Conservation (phyloP, 2,329 filamentous ascomycete genomes). For the Phyllosticta ampelicida region DNA sequence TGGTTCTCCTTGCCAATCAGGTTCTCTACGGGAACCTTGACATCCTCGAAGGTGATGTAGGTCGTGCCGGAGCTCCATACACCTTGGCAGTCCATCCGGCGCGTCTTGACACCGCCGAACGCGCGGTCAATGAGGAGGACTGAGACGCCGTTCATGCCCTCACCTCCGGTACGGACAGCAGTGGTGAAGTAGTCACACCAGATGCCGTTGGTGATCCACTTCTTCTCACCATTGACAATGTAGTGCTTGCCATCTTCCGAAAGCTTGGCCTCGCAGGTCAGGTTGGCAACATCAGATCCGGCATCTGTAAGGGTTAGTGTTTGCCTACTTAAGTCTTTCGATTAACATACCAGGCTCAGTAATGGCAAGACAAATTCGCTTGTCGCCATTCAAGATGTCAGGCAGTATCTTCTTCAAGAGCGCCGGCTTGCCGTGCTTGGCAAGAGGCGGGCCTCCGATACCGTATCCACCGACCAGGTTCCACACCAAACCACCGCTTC, state of each 20-base stretch:
- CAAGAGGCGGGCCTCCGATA: constrained; percentile 81
- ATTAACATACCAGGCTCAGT: constrained; percentile 55
- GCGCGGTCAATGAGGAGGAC: constrained; percentile 85
- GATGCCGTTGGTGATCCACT: constrained; percentile 98
- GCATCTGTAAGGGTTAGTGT: constrained; percentile 50
- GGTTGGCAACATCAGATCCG: constrained; percentile 86
- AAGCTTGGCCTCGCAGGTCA: constrained; percentile 92
- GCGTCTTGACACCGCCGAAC: constrained; percentile 74
- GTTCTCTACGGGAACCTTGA: constrained; percentile 99
- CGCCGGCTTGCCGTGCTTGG: constrained; percentile 82
- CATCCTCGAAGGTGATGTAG: constrained; percentile 96
- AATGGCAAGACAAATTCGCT: constrained; percentile 94
- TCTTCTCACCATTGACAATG: constrained; percentile 99
- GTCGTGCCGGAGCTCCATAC: constrained; percentile 93
- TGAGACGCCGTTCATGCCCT: constrained; percentile 86
- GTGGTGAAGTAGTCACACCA: constrained; percentile 98
- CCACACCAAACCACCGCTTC: constrained; percentile 91
- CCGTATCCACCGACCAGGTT: constrained; percentile 94
- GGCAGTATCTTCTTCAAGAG: constrained; percentile 82
- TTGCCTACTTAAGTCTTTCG: constrained; percentile 10
- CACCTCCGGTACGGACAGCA: constrained; percentile 77
- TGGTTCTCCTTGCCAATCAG: constrained; percentile 95
- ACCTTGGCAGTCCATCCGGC: constrained; percentile 97
- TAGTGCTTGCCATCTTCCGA: constrained; percentile 95
- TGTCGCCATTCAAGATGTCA: constrained; percentile 79